Evolutionary conservation across 139 green algal species (phyloP).

Genomic region (Astrephomene gubernaculifera): DNA sequence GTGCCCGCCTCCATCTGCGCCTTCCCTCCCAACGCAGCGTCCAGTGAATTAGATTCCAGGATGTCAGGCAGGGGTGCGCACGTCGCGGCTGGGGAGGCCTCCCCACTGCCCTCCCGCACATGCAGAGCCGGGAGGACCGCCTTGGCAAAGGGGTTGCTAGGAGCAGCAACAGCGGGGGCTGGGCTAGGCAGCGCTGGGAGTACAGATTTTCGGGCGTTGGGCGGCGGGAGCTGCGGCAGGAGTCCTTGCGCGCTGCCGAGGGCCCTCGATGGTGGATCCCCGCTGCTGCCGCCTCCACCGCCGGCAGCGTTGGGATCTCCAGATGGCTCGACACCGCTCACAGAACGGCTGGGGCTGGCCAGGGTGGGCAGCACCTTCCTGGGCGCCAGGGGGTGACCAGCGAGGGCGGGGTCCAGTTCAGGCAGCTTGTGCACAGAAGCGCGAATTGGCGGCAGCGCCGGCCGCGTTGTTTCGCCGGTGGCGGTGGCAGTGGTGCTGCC

Average conservation of each 20-base stretch:
- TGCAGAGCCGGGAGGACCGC: slow-evolving; percentile 6
- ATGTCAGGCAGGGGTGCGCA: slow-evolving; percentile 3
- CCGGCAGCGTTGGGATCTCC: neutral
- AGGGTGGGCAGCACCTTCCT: neutral
- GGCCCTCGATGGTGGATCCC: too few species aligned
- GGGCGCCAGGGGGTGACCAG: neutral
- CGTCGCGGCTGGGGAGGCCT: neutral
- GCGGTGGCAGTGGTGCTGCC: too few species aligned
- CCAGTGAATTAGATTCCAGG: neutral
- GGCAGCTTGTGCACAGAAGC: neutral
- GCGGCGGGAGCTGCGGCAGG: neutral
- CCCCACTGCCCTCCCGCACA: neutral
- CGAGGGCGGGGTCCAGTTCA: neutral
- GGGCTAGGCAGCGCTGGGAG: neutral
- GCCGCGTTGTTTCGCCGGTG: neutral
- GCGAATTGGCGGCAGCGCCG: slow-evolving; percentile 12
- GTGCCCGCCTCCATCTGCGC: too few species aligned
- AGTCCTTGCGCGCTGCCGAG: neutral
- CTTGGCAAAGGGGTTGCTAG: neutral
- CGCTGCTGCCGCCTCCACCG: too few species aligned
- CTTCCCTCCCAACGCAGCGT: neutral
- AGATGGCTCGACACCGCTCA: neutral
- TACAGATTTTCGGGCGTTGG: neutral
- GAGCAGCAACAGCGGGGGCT: neutral
- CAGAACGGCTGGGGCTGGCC: neutral